Base-by-base conservation (phyloP, 2,329 filamentous ascomycete genomes). In the Alternaria brassicicola region DNA sequence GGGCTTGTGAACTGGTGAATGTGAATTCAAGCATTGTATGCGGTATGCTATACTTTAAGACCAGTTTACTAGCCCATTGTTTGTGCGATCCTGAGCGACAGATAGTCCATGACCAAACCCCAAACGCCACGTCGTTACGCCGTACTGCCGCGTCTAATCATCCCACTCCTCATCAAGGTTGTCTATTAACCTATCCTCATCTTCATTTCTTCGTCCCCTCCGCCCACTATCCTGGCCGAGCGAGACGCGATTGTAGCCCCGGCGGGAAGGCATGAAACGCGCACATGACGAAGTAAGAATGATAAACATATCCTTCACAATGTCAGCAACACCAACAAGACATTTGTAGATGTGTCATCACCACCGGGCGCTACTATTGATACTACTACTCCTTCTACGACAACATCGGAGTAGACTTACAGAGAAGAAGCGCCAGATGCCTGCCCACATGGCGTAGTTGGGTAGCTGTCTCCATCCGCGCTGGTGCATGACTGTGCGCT, bases 121-220 rank as follows among this genome's bases (percentile, higher is more conserved):
- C 45, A 8, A 58, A 59, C 51, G 52, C 57, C 57, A 17, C 39
- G 26, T 46, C 45, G 19, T 54, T 50, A 42, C 50, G 31, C 39
- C 43, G 49, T 39, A 25, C 19, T 17, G 26, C 12, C 30, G 8
- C 26, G 19, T 52, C 55, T 66, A 84, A 65, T 97, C 93, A 68
- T 97, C 93, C 94, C 94, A 98, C 75, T 97, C 93, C 77, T 98
- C 94, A 71, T 98, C 95, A 59, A 97, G 83, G 78, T 97, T 92
- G 76, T 98, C 94, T 76, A 99, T 98, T 68, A 98, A 80, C 63
- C 93, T 83, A 77, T 98, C 97, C 79, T 98, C 95, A 54, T 93
- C 93, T 58, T 97, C 94, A 6, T 85, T 78, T 23, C 80, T 75
- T 12, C 80, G 74, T 2, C 78, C 75, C 19, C 80, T 75, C 10